A percentile compares a stretch with the other conserved stretches of the same genome.
Evolutionary conservation across 345 rosid species (phyloP).

Genomic region (Noccaea bulbosa): DNA sequence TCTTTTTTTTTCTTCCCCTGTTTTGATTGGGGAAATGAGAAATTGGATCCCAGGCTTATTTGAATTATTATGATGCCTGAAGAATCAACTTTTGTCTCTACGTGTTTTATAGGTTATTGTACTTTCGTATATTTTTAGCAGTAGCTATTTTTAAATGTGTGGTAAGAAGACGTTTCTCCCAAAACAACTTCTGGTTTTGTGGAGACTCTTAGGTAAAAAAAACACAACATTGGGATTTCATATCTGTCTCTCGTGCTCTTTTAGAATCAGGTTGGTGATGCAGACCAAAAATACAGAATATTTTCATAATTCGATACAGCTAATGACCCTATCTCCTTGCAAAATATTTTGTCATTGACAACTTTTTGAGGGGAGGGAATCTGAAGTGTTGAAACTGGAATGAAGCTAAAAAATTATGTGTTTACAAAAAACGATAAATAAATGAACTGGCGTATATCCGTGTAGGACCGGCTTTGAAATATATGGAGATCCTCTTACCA

Average conservation of each 20-base stretch:
- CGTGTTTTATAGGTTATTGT: conserved; percentile 32
- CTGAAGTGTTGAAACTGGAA: too few relatives aligned
- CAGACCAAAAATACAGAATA: not conserved
- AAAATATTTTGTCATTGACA: not conserved
- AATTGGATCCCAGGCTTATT: conserved; percentile 35
- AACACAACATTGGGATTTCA: conserved; percentile 9
- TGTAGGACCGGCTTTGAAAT: not conserved
- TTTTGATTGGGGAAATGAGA: conserved; percentile 29
- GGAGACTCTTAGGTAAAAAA: conserved; percentile 16
- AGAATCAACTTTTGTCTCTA: not conserved
- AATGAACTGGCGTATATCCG: not conserved
- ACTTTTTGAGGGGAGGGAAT: not conserved
- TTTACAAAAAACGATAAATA: not conserved
- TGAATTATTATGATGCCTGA: conserved; percentile 32
- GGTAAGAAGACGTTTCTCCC: conserved; percentile 37
- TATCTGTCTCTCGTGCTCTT: conserved; percentile 26
- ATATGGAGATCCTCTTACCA: not conserved
- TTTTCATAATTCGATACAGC: not conserved
- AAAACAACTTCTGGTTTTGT: conserved; percentile 35
- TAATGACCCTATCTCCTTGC: too few relatives aligned
- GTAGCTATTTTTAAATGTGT: conserved; percentile 38
- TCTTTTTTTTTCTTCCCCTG: conserved; percentile 14
- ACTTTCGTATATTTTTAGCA: conserved; percentile 32
- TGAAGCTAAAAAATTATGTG: not conserved
- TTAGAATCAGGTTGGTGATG: conserved; percentile 23